Base-by-base conservation (phyloP, 352 stramenopile species). In the Globisporangium irregulare region DNA sequence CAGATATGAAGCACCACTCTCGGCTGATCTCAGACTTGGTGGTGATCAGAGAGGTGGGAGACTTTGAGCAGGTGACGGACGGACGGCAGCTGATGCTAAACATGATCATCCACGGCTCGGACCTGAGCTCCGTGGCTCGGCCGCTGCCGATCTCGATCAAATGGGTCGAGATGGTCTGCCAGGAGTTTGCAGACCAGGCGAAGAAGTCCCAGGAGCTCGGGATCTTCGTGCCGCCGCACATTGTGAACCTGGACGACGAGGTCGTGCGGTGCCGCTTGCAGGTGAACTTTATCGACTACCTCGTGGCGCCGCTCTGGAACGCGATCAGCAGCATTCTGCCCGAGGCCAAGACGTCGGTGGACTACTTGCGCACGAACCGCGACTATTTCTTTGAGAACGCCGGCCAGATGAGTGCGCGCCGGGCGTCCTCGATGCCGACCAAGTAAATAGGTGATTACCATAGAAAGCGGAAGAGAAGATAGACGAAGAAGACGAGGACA, bases 271-370 rank as follows among this genome's bases (percentile, higher is more conserved):
- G 71, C 48, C 82, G 82, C 4, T 66, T 94, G 41, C 84, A 94
- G 62, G 84, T 94, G 65, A 94, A 94, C 73, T 94, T 94, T 60
- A 90, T 94, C 71, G 84, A 94, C 71, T 94, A 94, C 72, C 78
- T 94, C 54, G 86, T 94, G 38, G 74, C 81, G 18, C 86, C 86
- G 54, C 67, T 94, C 25, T 94, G 86, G 86, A 84, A 78, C 41
- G 61, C 82, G 2, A 86, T 94, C 57, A 73, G 74, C 10, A 59
- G 71, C 48, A 86, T 94, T 62, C 38, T 94, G 51, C 84, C 84
- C 1, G 81, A 79, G 14, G 81, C 75, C 18, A 79, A 75, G 27
- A 36, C 73, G 4, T 83, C 80, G 24, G 63, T 90, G 29, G 76
- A 87, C 48, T 74, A 89, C 65, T 59, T 92, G 9, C 73, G 74